phyloP scores from a whole-genome alignment of 345 rosid species.

The Melaleuca alternifolia region DNA sequence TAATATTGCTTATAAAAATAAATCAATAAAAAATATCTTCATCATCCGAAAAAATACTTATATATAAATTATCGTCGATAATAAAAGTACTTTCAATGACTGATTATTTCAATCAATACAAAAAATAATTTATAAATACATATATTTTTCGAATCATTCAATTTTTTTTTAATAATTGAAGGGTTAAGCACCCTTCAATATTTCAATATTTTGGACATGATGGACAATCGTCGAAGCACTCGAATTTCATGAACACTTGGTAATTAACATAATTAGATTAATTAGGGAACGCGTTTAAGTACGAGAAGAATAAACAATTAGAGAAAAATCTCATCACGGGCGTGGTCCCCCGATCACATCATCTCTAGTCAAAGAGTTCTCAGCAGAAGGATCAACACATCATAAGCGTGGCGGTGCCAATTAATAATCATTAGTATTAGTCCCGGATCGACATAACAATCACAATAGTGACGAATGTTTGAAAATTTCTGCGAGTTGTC shows the following conservation, averaged over 20 bases:
- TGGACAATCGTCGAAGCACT: neutral
- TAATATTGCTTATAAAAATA: neutral
- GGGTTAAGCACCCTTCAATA: neutral
- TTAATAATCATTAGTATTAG: neutral
- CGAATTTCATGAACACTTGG: neutral
- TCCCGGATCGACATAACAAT: neutral
- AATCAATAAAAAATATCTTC: neutral
- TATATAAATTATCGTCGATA: neutral
- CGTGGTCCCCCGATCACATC: neutral
- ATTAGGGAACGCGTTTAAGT: neutral
- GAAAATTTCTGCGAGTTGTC: neutral
- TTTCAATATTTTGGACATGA: neutral
- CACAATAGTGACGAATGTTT: neutral
- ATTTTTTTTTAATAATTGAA: neutral
- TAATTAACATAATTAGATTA: neutral
- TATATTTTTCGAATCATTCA: fast-evolving
- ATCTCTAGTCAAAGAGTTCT: neutral
- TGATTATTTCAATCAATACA: neutral
- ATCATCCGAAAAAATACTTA: neutral
- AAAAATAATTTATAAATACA: no score
- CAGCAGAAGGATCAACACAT: neutral
- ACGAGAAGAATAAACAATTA: neutral
- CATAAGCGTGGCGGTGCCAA: neutral
- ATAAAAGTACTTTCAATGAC: neutral
- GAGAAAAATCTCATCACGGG: neutral